Conservation (phyloP, 1,139 yeast species). For the Pichia sp. region DNA sequence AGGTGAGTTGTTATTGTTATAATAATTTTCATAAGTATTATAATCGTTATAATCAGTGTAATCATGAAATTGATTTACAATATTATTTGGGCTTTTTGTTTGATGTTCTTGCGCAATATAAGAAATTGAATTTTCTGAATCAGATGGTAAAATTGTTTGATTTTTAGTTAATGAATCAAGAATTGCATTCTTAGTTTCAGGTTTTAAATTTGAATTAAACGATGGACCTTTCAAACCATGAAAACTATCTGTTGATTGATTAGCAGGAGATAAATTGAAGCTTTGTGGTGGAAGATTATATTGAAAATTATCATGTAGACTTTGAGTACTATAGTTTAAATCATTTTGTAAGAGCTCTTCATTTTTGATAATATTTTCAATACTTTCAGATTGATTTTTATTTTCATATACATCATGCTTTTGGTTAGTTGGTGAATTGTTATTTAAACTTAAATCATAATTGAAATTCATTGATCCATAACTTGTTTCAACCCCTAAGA, state of each 20-base stretch:
- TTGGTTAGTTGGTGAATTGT: not conserved
- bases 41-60: not conserved
- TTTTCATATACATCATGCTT: not conserved
- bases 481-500: constrained; percentile 15
- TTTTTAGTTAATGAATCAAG: constrained; percentile 21
- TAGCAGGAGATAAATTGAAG: not conserved
- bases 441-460: constrained; percentile 3
- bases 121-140: constrained; percentile 17
- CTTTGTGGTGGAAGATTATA: not conserved
- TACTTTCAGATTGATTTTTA: constrained; percentile 10
- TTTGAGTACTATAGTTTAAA: constrained; percentile 1
- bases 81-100: not conserved
- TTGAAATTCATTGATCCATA: constrained; percentile 9
- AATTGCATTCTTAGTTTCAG: constrained; percentile 25
- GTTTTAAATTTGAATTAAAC: constrained; percentile 30
- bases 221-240: constrained; percentile 56
- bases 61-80: not conserved
- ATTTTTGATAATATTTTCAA: constrained; percentile 11
- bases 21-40: constrained; percentile 5
- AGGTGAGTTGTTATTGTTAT: not conserved
- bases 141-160: constrained; percentile 13
- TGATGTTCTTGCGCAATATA: not conserved
- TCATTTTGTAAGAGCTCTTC: constrained; percentile 12
- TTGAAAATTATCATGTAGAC: constrained; percentile 2
- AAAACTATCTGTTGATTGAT: not conserved